A percentile compares a stretch with the other conserved stretches of the same genome.
These are phyloP conservation scores for Holtermannia corniformis DNA, from an alignment of 768 basidiomycete genomes.

Conservation along the genomic window DNA sequence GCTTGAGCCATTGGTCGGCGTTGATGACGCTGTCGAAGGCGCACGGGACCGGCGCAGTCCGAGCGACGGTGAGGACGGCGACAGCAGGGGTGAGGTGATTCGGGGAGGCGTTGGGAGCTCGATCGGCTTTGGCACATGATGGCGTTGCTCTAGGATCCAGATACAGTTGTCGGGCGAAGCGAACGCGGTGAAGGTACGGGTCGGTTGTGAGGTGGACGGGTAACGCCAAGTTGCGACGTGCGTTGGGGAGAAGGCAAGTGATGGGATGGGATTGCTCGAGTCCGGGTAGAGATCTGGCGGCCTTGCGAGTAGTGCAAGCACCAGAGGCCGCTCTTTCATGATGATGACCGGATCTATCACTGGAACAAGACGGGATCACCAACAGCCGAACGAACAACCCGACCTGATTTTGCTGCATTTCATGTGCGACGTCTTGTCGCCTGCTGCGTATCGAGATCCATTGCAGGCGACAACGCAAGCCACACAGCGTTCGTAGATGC, in stretches of 20 bases:
- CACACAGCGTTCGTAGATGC: no score
- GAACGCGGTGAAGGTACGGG: slow-evolving; percentile 17
- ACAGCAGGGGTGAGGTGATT: not conserved
- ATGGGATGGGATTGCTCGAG: not conserved
- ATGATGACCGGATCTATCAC: no score
- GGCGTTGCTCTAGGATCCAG: slow-evolving; percentile 11
- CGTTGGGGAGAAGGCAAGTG: slow-evolving; percentile 17
- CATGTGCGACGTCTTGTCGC: no score
- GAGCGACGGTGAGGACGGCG: slow-evolving; percentile 2
- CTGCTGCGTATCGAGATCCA: no score
- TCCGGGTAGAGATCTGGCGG: not conserved
- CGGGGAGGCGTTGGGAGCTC: not conserved
- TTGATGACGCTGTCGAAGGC: slow-evolving; percentile 24
- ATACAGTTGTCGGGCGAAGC: slow-evolving; percentile 21
- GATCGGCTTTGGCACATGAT: not conserved
- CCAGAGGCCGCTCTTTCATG: not conserved
- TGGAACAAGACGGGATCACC: no score
- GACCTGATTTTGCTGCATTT: no score
- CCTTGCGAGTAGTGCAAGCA: not conserved
- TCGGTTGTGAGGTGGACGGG: slow-evolving; percentile 4
- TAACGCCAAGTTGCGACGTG: slow-evolving; percentile 22
- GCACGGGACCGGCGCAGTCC: slow-evolving; percentile 14
- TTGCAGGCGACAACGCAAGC: no score
- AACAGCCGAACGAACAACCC: no score
- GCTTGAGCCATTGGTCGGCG: slow-evolving; percentile 9